Evolutionary conservation across 2,329 filamentous ascomycete genomes (phyloP).

Genomic region (Penicillium sclerotigenum): DNA sequence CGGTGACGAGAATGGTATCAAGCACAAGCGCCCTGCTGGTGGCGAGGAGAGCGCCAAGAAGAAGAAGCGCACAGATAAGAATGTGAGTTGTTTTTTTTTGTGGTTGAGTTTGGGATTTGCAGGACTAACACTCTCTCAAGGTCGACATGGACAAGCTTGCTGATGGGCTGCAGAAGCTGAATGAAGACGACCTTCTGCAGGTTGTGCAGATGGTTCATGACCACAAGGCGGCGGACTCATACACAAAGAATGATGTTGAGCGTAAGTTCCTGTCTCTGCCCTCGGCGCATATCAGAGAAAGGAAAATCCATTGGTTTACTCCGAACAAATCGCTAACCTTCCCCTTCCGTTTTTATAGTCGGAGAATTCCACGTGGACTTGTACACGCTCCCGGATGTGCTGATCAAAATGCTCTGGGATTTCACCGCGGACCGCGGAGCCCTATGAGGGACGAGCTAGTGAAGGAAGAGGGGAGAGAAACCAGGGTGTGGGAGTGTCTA

Average conservation of each 20-base stretch:
- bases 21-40: conserved; percentile 58
- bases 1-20: conserved; percentile 63
- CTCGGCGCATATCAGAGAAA: neutral
- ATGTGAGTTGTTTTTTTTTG: conserved; percentile 37
- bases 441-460: conserved; percentile 22
- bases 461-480: neutral
- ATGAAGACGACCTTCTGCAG: conserved; percentile 88
- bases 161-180: conserved; percentile 81
- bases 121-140: conserved; percentile 28
- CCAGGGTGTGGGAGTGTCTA: conserved; percentile 1
- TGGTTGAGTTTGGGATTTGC: neutral
- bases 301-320: neutral
- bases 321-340: conserved; percentile 17
- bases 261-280: conserved; percentile 59
- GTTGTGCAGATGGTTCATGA: conserved; percentile 98
- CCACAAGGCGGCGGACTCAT: conserved; percentile 89
- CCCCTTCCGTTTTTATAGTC: conserved; percentile 53
- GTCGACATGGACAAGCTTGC: conserved; percentile 96
- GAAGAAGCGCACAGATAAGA: conserved; percentile 66
- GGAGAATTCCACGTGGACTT: conserved; percentile 98
- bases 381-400: conserved; percentile 86
- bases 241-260: conserved; percentile 95
- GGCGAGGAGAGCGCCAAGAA: conserved; percentile 68
- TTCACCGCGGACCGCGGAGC: conserved; percentile 57
- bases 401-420: conserved; percentile 95